Percentiles rank a stretch among this genome's conserved stretches.
phyloP scores from a whole-genome alignment of 441 rosid genomes.

The Eutrema salsugineum region DNA sequence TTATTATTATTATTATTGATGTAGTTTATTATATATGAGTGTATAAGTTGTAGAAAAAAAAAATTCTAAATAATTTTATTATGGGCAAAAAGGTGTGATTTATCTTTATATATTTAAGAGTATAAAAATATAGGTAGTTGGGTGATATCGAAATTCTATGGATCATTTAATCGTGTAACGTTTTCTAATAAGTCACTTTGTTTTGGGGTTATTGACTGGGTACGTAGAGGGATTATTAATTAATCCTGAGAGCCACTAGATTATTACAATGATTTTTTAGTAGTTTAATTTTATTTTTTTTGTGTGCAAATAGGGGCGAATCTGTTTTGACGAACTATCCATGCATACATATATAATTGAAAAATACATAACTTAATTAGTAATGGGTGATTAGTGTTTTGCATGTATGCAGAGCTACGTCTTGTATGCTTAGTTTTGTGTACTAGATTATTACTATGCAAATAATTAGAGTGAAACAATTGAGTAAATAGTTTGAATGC shows the following conservation, averaged over 20 bases:
- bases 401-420: constrained; percentile 18
- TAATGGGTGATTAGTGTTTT: constrained; percentile 32
- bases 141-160: background rate
- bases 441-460: background rate
- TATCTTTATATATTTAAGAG: background rate
- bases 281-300: background rate
- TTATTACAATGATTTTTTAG: background rate
- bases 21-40: background rate
- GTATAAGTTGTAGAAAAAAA: too few relatives aligned
- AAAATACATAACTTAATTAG: constrained; percentile 1
- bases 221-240: constrained; percentile 1
- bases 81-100: background rate
- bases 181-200: background rate
- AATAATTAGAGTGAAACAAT: background rate
- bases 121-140: background rate
- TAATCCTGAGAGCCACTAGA: background rate
- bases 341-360: constrained; percentile 6
- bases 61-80: background rate
- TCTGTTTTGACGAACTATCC: constrained; percentile 3
- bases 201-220: constrained; percentile 8
- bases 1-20: background rate
- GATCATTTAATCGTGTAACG: background rate
- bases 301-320: background rate
- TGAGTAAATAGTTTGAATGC: background rate
- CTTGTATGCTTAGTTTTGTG: background rate